Conservation (phyloP, 495 filamentous ascomycete genomes). For the Pseudotulostoma volvatum region DNA sequence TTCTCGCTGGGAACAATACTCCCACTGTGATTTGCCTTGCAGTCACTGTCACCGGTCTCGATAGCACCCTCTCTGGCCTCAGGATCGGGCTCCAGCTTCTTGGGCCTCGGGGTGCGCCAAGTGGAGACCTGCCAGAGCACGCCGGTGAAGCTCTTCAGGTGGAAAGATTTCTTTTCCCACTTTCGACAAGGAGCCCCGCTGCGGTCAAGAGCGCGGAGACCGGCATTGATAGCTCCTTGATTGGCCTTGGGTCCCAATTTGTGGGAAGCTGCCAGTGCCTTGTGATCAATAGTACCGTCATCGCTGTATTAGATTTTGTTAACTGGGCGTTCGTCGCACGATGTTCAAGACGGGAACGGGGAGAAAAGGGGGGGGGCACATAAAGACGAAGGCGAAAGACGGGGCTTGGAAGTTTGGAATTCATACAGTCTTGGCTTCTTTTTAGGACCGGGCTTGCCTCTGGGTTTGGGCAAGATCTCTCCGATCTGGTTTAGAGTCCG, state of each 20-base stretch:
- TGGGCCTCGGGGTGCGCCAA: slow-evolving; percentile 59
- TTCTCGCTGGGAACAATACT: slow-evolving; percentile 46
- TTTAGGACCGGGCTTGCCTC: slow-evolving; percentile 85
- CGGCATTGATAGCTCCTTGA: slow-evolving; percentile 93
- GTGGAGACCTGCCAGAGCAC: slow-evolving; percentile 66
- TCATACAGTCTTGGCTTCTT: slow-evolving; percentile 86
- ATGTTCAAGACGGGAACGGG: slow-evolving; percentile 4
- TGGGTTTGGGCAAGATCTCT: slow-evolving; percentile 43
- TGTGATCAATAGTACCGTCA: slow-evolving; percentile 41
- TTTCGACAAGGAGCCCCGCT: slow-evolving; percentile 79
- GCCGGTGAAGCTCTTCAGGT: slow-evolving; percentile 86
- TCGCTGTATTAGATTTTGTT: slow-evolving; percentile 35
- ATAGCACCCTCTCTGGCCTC: slow-evolving; percentile 27
- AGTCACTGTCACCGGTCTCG: slow-evolving; percentile 49
- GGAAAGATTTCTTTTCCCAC: slow-evolving; percentile 70
- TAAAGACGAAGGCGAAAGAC: not conserved
- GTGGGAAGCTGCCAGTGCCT: slow-evolving; percentile 31
- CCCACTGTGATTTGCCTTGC: slow-evolving; percentile 48
- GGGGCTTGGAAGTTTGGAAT: no score
- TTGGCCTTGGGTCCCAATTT: slow-evolving; percentile 96
- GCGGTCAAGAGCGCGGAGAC: slow-evolving; percentile 82
- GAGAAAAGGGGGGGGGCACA: not conserved
- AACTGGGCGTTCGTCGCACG: no score
- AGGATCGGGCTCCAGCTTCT: slow-evolving; percentile 18
- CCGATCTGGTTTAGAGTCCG: slow-evolving; percentile 40